These are phyloP conservation scores for Leucogyrophana mollusca DNA, from an alignment of 768 basidiomycete species.

Conservation along the genomic window DNA sequence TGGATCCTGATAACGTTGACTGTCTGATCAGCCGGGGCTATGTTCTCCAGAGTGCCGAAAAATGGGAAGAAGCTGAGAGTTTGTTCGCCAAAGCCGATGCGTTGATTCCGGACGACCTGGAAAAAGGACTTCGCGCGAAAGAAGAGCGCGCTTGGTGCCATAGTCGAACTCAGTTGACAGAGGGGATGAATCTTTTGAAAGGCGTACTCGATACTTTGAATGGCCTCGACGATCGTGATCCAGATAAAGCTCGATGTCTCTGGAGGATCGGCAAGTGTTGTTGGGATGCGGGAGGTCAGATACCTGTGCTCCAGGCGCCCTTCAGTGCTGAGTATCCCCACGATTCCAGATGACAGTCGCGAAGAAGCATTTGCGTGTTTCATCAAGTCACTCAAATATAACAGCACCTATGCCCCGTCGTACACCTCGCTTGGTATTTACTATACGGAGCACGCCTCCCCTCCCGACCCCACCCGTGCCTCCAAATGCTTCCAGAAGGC, in stretches of 20 bases:
- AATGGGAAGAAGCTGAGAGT: constrained; percentile 67
- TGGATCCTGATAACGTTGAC: constrained; percentile 58
- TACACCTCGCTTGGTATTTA: constrained; percentile 93
- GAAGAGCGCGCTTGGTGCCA: constrained; percentile 89
- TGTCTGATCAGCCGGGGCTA: constrained; percentile 77
- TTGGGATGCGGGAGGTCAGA: constrained; percentile 71
- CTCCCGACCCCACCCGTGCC: constrained; percentile 80
- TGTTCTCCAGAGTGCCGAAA: constrained; percentile 58
- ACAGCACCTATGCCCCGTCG: constrained; percentile 79
- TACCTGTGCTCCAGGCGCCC: no score
- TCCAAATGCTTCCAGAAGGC: constrained; percentile 98
- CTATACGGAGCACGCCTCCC: constrained; percentile 68
- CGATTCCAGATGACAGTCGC: constrained; percentile 40
- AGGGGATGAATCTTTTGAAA: constrained; percentile 48
- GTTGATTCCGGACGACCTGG: constrained; percentile 43
- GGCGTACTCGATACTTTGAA: constrained; percentile 46
- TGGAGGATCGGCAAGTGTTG: constrained; percentile 83
- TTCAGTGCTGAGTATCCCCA: background rate
- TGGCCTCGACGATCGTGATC: constrained; percentile 42
- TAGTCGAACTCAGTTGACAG: constrained; percentile 48
- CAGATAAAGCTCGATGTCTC: constrained; percentile 74
- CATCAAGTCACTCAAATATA: constrained; percentile 75
- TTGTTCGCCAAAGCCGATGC: constrained; percentile 60
- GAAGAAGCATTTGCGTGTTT: constrained; percentile 77
- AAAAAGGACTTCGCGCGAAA: constrained; percentile 56